These are phyloP conservation scores for Yarrowia sp. DNA, from an alignment of 805 yeast genomes.

Conservation along the genomic window DNA sequence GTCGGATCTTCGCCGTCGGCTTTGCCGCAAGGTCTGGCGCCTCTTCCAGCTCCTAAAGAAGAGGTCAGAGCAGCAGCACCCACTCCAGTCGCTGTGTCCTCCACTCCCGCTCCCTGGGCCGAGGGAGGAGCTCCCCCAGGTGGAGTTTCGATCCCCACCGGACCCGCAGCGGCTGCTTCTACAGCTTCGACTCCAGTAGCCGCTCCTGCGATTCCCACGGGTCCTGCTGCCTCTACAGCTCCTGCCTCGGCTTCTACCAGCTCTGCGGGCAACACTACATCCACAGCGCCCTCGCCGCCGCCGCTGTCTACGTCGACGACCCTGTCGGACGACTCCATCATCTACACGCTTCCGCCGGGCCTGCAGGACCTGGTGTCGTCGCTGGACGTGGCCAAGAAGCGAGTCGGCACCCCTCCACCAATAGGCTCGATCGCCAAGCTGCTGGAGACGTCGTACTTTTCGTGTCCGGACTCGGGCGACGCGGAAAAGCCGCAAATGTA, in stretches of 20 bases:
- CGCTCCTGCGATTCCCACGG: neutral
- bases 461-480: conserved; percentile 93
- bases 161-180: conserved; percentile 3
- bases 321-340: conserved; percentile 41
- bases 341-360: conserved; percentile 51
- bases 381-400: conserved; percentile 53
- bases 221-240: neutral
- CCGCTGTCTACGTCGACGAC: conserved; percentile 44
- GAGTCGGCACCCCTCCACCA: conserved; percentile 61
- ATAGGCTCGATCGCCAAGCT: conserved; percentile 61
- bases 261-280: conserved; percentile 11
- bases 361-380: conserved; percentile 52
- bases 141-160: neutral
- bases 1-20: conserved; percentile 39
- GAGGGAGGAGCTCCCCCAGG: conserved; percentile 44
- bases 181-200: conserved; percentile 42
- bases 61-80: conserved; percentile 37
- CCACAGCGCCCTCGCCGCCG: conserved; percentile 40
- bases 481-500: conserved; percentile 83
- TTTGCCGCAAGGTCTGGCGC: conserved; percentile 34
- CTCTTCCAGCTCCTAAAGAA: conserved; percentile 34
- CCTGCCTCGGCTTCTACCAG: neutral
- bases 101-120: conserved; percentile 45
- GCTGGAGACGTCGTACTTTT: conserved; percentile 78
- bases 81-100: conserved; percentile 43